Evolutionary conservation across 306 rosid species (phyloP).

Genomic region (Cucumis hystrix): DNA sequence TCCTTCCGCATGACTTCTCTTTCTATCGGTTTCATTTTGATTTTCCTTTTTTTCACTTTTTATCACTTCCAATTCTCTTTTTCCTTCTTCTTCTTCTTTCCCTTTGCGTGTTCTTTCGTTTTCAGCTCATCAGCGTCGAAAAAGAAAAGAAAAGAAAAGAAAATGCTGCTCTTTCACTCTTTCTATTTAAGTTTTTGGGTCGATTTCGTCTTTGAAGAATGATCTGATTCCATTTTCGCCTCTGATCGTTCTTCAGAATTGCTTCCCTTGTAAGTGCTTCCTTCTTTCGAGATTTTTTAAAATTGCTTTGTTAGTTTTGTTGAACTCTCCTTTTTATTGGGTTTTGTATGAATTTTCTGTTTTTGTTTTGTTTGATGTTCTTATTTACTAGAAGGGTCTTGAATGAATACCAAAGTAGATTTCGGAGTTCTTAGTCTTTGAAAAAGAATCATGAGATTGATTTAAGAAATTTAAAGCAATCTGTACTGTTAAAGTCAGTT

Average conservation of each 20-base stretch:
- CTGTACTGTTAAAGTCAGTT: no score
- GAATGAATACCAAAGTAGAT: neutral
- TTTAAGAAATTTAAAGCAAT: no score
- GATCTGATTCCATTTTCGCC: neutral
- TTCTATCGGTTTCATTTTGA: constrained; percentile 15
- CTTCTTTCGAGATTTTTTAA: neutral
- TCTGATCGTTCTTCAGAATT: constrained; percentile 3
- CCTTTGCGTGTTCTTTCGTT: neutral
- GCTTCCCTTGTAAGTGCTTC: neutral
- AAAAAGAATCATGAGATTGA: no score
- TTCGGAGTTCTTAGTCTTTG: neutral
- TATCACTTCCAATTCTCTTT: neutral
- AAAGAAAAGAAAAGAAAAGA: neutral
- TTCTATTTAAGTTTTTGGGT: constrained; percentile 6
- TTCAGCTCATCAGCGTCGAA: neutral
- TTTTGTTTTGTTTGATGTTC: neutral
- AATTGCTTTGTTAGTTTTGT: neutral
- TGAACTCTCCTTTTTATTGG: neutral
- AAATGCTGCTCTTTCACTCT: constrained; percentile 8
- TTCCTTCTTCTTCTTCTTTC: neutral
- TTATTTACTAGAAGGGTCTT: neutral
- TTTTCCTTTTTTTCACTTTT: neutral
- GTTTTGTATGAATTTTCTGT: neutral
- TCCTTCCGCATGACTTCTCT: constrained; percentile 9
- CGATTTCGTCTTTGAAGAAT: constrained; percentile 2